A percentile compares a stretch with the other conserved stretches of the same genome.
Conservation (phyloP, 176 grass and related monocot species). For the Puya raimondii region DNA sequence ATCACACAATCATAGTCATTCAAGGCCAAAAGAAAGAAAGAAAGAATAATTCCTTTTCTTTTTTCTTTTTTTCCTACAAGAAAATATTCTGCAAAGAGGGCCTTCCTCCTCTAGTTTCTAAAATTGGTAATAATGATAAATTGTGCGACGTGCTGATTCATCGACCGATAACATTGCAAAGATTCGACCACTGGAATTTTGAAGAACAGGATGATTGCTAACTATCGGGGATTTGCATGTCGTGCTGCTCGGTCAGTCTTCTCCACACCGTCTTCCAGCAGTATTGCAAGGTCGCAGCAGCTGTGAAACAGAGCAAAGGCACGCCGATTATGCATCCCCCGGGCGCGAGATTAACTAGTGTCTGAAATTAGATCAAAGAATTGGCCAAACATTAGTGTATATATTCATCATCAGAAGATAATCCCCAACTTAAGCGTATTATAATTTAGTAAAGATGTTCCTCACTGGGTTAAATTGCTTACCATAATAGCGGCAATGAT, state of each 20-base stretch:
- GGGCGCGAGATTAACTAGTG: constrained; percentile 68
- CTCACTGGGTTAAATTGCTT: constrained; percentile 21
- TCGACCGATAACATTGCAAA: too few relatives aligned
- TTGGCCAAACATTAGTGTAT: neutral
- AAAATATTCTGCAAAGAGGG: too few relatives aligned
- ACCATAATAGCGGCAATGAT: constrained; percentile 64
- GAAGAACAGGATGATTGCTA: neutral
- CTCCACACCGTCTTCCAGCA: constrained; percentile 64
- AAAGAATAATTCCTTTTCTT: too few relatives aligned
- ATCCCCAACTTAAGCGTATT: too few relatives aligned
- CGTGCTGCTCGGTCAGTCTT: constrained; percentile 61
- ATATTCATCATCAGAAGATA: neutral
- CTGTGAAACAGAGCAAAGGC: constrained; percentile 46
- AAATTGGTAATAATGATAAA: too few relatives aligned
- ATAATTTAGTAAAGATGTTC: neutral
- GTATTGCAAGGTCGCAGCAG: constrained; percentile 50
- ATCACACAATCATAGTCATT: too few relatives aligned
- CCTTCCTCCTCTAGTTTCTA: too few relatives aligned
- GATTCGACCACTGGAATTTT: too few relatives aligned
- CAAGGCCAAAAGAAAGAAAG: too few relatives aligned
- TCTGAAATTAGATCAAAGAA: constrained; percentile 38
- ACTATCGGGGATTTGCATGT: constrained; percentile 19
- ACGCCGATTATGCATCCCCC: constrained; percentile 63
- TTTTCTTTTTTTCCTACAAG: too few relatives aligned
- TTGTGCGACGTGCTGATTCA: too few relatives aligned